Conservation (phyloP, 352 stramenopile genomes). For the Globisporangium solare region DNA sequence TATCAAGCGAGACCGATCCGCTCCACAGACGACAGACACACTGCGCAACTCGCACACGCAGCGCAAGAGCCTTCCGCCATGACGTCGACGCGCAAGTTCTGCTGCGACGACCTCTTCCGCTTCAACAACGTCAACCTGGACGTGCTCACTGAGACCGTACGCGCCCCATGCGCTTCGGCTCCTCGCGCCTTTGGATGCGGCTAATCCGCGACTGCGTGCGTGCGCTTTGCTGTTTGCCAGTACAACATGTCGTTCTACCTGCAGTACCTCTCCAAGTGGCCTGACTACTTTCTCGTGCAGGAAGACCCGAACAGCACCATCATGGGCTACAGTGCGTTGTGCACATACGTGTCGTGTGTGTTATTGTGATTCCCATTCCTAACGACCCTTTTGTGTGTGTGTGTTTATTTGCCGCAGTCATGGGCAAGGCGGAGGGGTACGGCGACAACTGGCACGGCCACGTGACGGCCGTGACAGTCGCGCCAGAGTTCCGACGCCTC, state of each 20-base stretch:
- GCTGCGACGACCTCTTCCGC: constrained; percentile 95
- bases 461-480: constrained; percentile 97
- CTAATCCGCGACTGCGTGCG: too few relatives aligned
- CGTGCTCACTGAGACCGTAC: constrained; percentile 92
- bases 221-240: constrained; percentile 14
- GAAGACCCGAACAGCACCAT: constrained; percentile 90
- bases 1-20: not conserved
- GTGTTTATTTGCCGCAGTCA: constrained; percentile 50
- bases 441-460: constrained; percentile 96
- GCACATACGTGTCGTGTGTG: not conserved
- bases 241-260: constrained; percentile 98
- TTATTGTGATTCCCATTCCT: too few relatives aligned
- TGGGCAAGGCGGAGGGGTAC: constrained; percentile 95
- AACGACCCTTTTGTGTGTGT: not conserved
- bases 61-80: constrained; percentile 39
- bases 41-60: not conserved
- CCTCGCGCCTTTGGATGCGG: not conserved
- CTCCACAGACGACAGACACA: not conserved
- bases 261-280: constrained; percentile 96
- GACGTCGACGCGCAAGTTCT: constrained; percentile 94
- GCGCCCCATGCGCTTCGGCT: constrained; percentile 13
- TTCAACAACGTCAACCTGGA: constrained; percentile 99
- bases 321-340: constrained; percentile 91
- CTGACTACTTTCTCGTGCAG: constrained; percentile 95
- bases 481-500: constrained; percentile 92